These are phyloP conservation scores for Borovskyia barvae DNA, from an alignment of 208 protist genomes.

Conservation along the genomic window DNA sequence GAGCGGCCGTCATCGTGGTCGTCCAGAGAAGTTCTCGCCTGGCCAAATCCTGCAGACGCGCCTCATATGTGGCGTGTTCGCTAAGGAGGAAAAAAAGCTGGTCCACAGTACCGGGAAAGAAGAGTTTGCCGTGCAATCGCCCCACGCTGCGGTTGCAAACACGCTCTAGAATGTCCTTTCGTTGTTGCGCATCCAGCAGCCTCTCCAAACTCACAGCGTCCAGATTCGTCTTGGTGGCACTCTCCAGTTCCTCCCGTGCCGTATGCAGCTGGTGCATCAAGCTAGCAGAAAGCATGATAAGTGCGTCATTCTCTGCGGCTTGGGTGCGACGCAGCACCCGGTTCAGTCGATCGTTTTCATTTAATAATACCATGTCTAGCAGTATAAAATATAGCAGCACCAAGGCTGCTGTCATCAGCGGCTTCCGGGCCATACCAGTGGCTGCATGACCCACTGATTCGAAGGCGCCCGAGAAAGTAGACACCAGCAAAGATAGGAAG, in stretches of 20 bases:
- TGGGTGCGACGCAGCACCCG: constrained; percentile 27
- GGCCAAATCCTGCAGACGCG: constrained; percentile 37
- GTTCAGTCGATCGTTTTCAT: constrained; percentile 24
- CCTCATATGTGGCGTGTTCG: constrained; percentile 61
- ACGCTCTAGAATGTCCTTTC: constrained; percentile 23
- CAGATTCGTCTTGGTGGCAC: neutral
- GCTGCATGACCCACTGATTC: constrained; percentile 1
- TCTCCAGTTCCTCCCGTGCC: constrained; percentile 11
- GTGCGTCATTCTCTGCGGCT: constrained; percentile 41
- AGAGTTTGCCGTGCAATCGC: constrained; percentile 31
- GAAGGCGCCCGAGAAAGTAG: neutral
- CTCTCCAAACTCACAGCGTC: neutral
- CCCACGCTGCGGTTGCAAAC: constrained; percentile 38
- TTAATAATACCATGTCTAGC: constrained; percentile 48
- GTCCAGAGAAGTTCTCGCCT: constrained; percentile 59
- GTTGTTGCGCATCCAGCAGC: constrained; percentile 22
- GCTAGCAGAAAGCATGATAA: constrained; percentile 41
- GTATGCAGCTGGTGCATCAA: constrained; percentile 18
- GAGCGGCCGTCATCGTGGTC: constrained; percentile 8
- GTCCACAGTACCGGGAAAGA: constrained; percentile 46
- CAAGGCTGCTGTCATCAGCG: constrained; percentile 21
- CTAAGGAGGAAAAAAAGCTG: constrained; percentile 82
- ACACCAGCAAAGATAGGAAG: constrained; percentile 3
- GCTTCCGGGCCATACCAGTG: constrained; percentile 12
- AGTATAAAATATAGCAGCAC: constrained; percentile 69